phyloP scores from a whole-genome alignment of 805 yeast genomes.

The Candida odintsovae region DNA sequence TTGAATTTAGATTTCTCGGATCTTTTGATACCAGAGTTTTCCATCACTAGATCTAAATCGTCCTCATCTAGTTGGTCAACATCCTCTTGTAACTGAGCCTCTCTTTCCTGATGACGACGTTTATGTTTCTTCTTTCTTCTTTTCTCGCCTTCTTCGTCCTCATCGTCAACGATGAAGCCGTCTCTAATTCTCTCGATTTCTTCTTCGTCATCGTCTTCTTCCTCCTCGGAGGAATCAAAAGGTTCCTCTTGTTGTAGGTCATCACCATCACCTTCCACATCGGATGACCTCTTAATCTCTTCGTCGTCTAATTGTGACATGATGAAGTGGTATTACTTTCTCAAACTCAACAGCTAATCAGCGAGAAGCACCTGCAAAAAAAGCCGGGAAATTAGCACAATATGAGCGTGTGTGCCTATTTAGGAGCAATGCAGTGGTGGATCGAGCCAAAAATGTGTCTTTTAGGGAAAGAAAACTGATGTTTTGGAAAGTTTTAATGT shows the following conservation, averaged over 20 bases:
- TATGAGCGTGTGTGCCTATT: too few species aligned
- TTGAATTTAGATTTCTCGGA: slow-evolving; percentile 40
- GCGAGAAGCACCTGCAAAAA: neutral
- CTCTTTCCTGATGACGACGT: slow-evolving; percentile 29
- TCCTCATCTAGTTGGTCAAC: slow-evolving; percentile 87
- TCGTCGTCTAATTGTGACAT: slow-evolving; percentile 21
- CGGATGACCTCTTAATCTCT: slow-evolving; percentile 18
- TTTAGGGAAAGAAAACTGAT: too few species aligned
- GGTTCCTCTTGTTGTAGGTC: slow-evolving; percentile 28
- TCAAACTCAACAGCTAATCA: neutral
- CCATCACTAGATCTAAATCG: slow-evolving; percentile 86
- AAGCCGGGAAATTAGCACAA: neutral
- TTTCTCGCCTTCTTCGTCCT: slow-evolving; percentile 56
- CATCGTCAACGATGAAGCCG: slow-evolving; percentile 93
- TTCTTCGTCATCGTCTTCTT: slow-evolving; percentile 88
- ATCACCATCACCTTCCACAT: slow-evolving; percentile 30
- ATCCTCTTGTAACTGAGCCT: slow-evolving; percentile 42
- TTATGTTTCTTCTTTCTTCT: slow-evolving; percentile 36
- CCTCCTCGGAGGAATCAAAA: slow-evolving; percentile 82
- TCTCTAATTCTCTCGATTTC: slow-evolving; percentile 79
- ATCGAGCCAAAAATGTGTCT: too few species aligned
- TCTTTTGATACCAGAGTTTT: slow-evolving; percentile 70
- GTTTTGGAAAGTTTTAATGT: too few species aligned
- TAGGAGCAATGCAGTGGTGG: too few species aligned
- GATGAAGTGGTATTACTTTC: neutral